phyloP scores from a whole-genome alignment of 495 filamentous ascomycete genomes.

The Hypoxylon trugodes region DNA sequence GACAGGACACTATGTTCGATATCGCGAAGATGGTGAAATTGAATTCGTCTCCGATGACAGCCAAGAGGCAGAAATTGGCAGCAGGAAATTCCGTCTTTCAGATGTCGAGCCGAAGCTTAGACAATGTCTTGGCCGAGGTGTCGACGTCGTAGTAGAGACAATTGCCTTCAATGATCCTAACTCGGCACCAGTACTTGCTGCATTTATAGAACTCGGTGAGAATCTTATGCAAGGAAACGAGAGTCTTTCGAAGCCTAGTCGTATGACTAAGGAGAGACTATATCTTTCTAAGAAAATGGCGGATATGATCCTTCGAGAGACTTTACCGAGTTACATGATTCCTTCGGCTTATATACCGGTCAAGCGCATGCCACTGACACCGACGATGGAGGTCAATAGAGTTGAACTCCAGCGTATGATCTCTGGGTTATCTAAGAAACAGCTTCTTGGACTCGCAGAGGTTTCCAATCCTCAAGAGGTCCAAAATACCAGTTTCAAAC shows the following conservation, averaged over 20 bases:
- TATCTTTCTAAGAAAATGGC: slow-evolving; percentile 51
- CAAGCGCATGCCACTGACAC: slow-evolving; percentile 52
- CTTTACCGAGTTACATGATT: slow-evolving; percentile 45
- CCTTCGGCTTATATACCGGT: slow-evolving; percentile 55
- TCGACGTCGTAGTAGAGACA: slow-evolving; percentile 57
- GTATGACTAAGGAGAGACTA: slow-evolving; percentile 48
- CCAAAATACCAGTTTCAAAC: slow-evolving; percentile 48
- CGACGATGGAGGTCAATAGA: slow-evolving; percentile 53
- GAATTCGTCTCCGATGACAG: slow-evolving; percentile 51
- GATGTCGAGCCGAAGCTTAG: slow-evolving; percentile 55
- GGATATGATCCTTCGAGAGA: slow-evolving; percentile 47
- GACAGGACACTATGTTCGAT: slow-evolving; percentile 56
- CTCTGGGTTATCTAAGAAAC: slow-evolving; percentile 47
- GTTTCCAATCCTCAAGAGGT: slow-evolving; percentile 45
- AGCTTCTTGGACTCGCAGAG: slow-evolving; percentile 47
- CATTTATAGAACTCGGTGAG: slow-evolving; percentile 58
- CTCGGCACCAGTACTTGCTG: slow-evolving; percentile 48
- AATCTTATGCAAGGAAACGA: slow-evolving; percentile 44
- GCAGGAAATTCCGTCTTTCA: slow-evolving; percentile 47
- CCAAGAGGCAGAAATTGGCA: slow-evolving; percentile 41
- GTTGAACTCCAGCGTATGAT: slow-evolving; percentile 53
- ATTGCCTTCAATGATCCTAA: slow-evolving; percentile 51
- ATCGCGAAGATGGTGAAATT: slow-evolving; percentile 54
- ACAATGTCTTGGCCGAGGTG: slow-evolving; percentile 53
- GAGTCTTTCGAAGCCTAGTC: slow-evolving; percentile 42